Conservation (phyloP, 805 yeast species). For the Peterozyma toletana region DNA sequence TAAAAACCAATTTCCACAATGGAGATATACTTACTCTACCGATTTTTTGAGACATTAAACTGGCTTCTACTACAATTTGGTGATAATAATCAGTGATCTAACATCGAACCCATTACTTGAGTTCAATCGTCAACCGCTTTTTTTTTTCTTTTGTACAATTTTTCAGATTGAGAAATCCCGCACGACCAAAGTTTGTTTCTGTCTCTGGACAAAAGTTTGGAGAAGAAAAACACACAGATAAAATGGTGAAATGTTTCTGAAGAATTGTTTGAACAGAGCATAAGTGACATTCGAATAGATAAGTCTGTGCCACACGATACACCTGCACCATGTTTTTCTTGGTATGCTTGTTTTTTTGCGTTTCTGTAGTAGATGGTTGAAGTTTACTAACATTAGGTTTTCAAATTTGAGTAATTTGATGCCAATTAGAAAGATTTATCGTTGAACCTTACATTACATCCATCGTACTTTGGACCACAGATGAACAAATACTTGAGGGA, state of each 20-base stretch:
- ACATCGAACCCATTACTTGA: no score
- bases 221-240: constrained; percentile 2
- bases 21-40: constrained; percentile 30
- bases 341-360: constrained; percentile 7
- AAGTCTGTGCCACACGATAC: no score
- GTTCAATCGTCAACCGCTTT: no score
- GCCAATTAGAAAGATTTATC: constrained; percentile 68
- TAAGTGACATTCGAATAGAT: no score
- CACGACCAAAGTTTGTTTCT: no score
- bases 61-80: no score
- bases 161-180: no score
- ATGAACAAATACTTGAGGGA: constrained; percentile 91
- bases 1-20: background rate
- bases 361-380: no score
- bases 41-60: constrained; percentile 36
- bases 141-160: no score
- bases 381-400: background rate
- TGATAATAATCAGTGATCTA: no score
- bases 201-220: background rate
- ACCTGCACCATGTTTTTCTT: constrained; percentile 10
- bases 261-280: no score
- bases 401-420: no score
- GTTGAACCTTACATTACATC: constrained; percentile 87
- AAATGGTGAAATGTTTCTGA: background rate
- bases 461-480: constrained; percentile 95